phyloP scores from a whole-genome alignment of 2,329 filamentous ascomycete species.

The Claviceps cyperi region DNA sequence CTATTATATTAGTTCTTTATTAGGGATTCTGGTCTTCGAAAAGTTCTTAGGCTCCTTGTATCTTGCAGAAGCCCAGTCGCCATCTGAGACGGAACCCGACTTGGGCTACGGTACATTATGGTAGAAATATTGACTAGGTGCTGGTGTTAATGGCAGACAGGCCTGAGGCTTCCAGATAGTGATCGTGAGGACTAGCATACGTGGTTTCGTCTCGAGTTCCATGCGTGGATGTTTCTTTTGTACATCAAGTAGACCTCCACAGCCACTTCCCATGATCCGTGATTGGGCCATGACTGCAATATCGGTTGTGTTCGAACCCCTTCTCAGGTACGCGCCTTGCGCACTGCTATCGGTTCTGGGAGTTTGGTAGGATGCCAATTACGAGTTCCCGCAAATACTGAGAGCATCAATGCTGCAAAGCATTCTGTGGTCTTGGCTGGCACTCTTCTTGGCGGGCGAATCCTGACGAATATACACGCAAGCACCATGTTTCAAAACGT shows the following conservation, averaged over 20 bases:
- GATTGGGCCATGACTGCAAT: not conserved
- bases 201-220: not conserved
- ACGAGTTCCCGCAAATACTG: slow-evolving; percentile 43
- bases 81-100: slow-evolving; percentile 43
- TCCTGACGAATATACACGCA: slow-evolving; percentile 15
- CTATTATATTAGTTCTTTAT: not conserved
- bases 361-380: slow-evolving; percentile 92
- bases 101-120: slow-evolving; percentile 40
- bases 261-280: not conserved
- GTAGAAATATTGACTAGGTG: not conserved
- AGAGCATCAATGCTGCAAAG: slow-evolving; percentile 17
- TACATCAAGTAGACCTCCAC: too few relatives aligned
- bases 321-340: slow-evolving; percentile 70
- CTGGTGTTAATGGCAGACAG: not conserved
- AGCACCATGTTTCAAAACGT: too few relatives aligned
- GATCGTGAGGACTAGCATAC: not conserved
- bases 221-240: not conserved
- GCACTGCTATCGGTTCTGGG: slow-evolving; percentile 50
- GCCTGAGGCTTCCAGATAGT: not conserved
- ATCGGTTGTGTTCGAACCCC: slow-evolving; percentile 15
- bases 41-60: slow-evolving; percentile 19
- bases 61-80: slow-evolving; percentile 68
- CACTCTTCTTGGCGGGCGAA: slow-evolving; percentile 56
- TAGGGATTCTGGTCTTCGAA: not conserved
- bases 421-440: slow-evolving; percentile 48